These are phyloP conservation scores for Nakazawaea ambrosiae DNA, from an alignment of 805 yeast genomes.

Conservation along the genomic window DNA sequence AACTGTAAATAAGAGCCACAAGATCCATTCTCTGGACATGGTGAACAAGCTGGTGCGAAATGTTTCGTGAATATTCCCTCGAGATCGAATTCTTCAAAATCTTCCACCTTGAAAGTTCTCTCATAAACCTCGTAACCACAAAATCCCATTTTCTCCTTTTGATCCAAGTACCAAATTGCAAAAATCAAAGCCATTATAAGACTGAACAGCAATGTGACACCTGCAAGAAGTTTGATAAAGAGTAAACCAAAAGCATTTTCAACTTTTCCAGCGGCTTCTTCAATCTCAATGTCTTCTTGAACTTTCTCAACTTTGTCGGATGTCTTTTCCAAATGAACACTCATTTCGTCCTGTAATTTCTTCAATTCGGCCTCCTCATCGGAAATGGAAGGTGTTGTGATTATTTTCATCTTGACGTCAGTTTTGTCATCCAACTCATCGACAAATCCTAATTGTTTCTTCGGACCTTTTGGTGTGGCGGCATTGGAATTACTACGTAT, in stretches of 20 bases:
- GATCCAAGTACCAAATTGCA: slow-evolving; percentile 58
- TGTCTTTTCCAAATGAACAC: slow-evolving; percentile 4
- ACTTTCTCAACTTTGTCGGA: slow-evolving; percentile 9
- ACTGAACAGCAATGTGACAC: slow-evolving; percentile 16
- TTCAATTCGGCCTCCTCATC: slow-evolving; percentile 13
- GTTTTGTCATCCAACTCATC: slow-evolving; percentile 1
- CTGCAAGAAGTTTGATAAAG: slow-evolving; percentile 14
- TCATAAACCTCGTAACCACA: slow-evolving; percentile 58
- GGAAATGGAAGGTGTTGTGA: slow-evolving; percentile 13
- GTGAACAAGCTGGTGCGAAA: slow-evolving; percentile 56
- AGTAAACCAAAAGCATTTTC: background rate
- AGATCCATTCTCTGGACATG: slow-evolving; percentile 76
- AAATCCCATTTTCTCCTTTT: slow-evolving; percentile 57
- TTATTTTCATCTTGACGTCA: slow-evolving; percentile 4
- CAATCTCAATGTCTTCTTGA: slow-evolving; percentile 1
- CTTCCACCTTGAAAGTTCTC: slow-evolving; percentile 26
- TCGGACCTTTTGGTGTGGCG: slow-evolving; percentile 11
- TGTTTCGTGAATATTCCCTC: slow-evolving; percentile 39
- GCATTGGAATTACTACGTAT: background rate
- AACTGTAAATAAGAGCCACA: slow-evolving; percentile 57
- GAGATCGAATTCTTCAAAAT: slow-evolving; percentile 13
- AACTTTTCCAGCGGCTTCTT: slow-evolving; percentile 1
- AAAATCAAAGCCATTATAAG: slow-evolving; percentile 31
- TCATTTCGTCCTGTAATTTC: slow-evolving; percentile 9
- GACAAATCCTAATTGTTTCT: slow-evolving; percentile 5